Base-by-base conservation (phyloP, 2,329 filamentous ascomycete species). In the Rhexocercosporidium sp. region DNA sequence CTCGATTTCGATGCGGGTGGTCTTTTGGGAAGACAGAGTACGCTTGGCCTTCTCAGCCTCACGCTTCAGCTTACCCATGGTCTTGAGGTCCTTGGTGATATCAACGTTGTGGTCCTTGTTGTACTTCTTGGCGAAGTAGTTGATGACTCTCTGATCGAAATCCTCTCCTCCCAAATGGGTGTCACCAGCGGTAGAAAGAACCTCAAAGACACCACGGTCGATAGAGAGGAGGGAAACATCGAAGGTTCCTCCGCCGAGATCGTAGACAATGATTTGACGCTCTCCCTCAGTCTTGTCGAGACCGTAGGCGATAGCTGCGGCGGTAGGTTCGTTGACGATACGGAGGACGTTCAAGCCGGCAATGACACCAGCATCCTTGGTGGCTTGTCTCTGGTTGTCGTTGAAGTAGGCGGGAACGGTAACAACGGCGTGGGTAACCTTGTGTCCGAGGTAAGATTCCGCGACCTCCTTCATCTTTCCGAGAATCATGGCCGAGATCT, bases 11-110 rank as follows among this genome's bases (percentile, higher is more conserved):
- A 97, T 94, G 75, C 93, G 92, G 74, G 93, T 93, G 73, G 92
- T 94, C 90, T 93, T 94, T 85, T 96, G 93, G 74, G 93, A 96
- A 78, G 92, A 97, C 66, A 99, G 90, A 76, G 94, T 96, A 79
- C 96, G 93, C 92, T 99, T 99, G 84, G 96, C 96, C 90, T 97
- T 97, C 84, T 99, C 96, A 75, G 96, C 95, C 83, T 98, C 96
- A 77, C 96, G 94, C 93, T 98, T 98, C 76, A 99, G 89, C 86
- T 98, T 99, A 85, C 94, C 93, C 94, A 98, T 98, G 74, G 95
- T 91, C 92, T 97, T 97, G 73, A 91, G 84, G 79, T 98, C 94
- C 87, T 96, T 96, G 84, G 90, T 92, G 79, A 98, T 88, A 76
- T 99, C 94, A 74, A 96, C 93, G 76, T 82, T 84, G 86, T 97